A percentile compares a stretch with the other conserved stretches of the same genome.
These are phyloP conservation scores for Luzula sylvatica DNA, from an alignment of 176 grass and related monocot species.

Conservation along the genomic window DNA sequence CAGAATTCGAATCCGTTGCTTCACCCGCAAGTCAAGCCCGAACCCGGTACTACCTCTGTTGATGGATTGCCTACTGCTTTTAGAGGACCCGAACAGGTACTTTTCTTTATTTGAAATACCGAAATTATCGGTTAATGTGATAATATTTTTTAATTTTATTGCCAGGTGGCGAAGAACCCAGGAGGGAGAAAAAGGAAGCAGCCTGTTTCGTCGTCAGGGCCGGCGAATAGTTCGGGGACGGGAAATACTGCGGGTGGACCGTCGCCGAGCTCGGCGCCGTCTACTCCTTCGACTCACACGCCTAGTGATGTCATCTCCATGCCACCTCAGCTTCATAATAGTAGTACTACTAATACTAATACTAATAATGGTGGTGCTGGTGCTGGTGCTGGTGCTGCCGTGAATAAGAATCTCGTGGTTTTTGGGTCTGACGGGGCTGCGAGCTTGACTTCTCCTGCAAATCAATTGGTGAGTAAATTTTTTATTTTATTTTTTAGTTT, in stretches of 20 bases:
- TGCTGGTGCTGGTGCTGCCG: not conserved
- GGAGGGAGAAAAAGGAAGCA: slow-evolving; percentile 61
- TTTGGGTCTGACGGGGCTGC: slow-evolving; percentile 69
- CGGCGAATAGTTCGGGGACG: slow-evolving; percentile 83
- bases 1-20: slow-evolving; percentile 55
- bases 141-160: slow-evolving; percentile 18
- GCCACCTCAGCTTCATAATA: slow-evolving; percentile 68
- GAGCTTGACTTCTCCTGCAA: slow-evolving; percentile 75
- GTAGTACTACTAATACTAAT: too few relatives aligned
- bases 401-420: slow-evolving; percentile 66
- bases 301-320: slow-evolving; percentile 84
- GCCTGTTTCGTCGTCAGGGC: slow-evolving; percentile 52
- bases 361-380: not conserved
- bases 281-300: slow-evolving; percentile 94
- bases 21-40: slow-evolving; percentile 52
- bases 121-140: not conserved
- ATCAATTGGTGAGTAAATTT: slow-evolving; percentile 48
- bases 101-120: not conserved
- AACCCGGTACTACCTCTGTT: slow-evolving; percentile 36
- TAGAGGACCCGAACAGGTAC: slow-evolving; percentile 62
- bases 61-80: slow-evolving; percentile 48
- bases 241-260: slow-evolving; percentile 87
- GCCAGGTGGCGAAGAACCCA: slow-evolving; percentile 50
- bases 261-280: slow-evolving; percentile 93
- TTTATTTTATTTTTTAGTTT: not conserved